Conservation (phyloP, 495 filamentous ascomycete genomes). For the Pseudevernia furfuracea region DNA sequence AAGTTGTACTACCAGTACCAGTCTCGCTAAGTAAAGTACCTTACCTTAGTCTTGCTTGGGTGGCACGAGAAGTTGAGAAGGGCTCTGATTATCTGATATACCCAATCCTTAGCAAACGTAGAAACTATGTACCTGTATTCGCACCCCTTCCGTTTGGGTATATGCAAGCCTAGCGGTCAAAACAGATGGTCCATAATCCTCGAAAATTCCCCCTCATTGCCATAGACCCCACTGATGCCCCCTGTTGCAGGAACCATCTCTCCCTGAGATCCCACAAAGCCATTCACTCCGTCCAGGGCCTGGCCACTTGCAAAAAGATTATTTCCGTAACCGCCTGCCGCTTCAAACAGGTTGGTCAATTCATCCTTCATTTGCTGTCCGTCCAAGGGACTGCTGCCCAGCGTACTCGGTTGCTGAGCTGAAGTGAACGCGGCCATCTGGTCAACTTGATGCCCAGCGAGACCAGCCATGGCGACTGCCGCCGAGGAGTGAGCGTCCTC, state of each 20-base stretch:
- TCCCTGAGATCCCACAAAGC: conserved; percentile 37
- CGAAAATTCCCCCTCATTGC: conserved; percentile 57
- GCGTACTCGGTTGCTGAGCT: conserved; percentile 38
- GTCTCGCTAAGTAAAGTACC: background rate
- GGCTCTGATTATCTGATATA: background rate
- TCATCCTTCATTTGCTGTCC: conserved; percentile 56
- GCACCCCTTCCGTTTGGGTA: background rate
- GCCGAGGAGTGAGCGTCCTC: conserved; percentile 57
- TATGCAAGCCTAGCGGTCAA: conserved; percentile 24
- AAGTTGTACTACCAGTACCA: too few species aligned
- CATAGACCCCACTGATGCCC: conserved; percentile 45
- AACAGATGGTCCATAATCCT: conserved; percentile 60
- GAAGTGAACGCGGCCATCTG: conserved; percentile 46
- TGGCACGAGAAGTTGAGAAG: background rate
- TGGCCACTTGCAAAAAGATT: conserved; percentile 33
- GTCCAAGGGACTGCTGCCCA: conserved; percentile 54
- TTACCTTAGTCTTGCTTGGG: too few species aligned
- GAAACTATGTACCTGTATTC: background rate
- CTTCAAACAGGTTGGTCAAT: conserved; percentile 63
- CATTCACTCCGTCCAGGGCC: conserved; percentile 37
- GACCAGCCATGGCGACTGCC: conserved; percentile 65
- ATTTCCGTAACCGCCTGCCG: conserved; percentile 51
- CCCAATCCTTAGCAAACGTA: too few species aligned
- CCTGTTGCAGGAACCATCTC: conserved; percentile 42
- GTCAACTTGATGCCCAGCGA: conserved; percentile 62